Evolutionary conservation across 441 rosid species (phyloP).

Genomic region (Arabidopsis lyrata): DNA sequence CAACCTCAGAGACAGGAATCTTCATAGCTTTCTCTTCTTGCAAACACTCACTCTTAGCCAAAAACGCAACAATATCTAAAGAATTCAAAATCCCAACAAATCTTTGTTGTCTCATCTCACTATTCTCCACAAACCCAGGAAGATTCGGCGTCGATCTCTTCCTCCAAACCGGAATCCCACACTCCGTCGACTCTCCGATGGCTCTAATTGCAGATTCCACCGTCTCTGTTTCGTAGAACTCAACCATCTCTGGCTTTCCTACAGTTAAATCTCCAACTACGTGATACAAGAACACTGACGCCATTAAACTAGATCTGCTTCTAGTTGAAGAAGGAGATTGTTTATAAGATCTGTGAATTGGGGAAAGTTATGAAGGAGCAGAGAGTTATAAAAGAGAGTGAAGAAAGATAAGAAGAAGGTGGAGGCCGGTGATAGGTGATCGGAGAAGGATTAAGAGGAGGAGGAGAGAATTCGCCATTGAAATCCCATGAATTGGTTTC

Average conservation of each 20-base stretch:
- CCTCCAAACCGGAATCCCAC: constrained; percentile 95
- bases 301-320: constrained; percentile 52
- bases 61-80: constrained; percentile 80
- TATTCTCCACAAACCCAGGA: constrained; percentile 62
- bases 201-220: constrained; percentile 84
- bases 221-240: constrained; percentile 82
- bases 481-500: constrained; percentile 55
- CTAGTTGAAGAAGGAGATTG: too few species aligned
- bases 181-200: constrained; percentile 86
- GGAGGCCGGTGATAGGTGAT: constrained; percentile 62
- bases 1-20: constrained; percentile 78
- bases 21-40: constrained; percentile 83
- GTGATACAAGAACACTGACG: constrained; percentile 87
- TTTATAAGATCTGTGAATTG: too few species aligned
- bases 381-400: constrained; percentile 81
- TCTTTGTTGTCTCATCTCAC: constrained; percentile 78
- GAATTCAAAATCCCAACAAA: constrained; percentile 90
- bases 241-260: constrained; percentile 94
- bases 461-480: constrained; percentile 54
- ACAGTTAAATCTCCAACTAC: constrained; percentile 98
- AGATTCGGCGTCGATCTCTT: constrained; percentile 50
- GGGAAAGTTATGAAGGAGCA: neutral
- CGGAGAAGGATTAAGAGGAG: constrained; percentile 52
- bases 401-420: constrained; percentile 80
- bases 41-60: constrained; percentile 75